Base-by-base conservation (phyloP, 1,139 yeast genomes). In the Debaryomycetaceae sp. region DNA sequence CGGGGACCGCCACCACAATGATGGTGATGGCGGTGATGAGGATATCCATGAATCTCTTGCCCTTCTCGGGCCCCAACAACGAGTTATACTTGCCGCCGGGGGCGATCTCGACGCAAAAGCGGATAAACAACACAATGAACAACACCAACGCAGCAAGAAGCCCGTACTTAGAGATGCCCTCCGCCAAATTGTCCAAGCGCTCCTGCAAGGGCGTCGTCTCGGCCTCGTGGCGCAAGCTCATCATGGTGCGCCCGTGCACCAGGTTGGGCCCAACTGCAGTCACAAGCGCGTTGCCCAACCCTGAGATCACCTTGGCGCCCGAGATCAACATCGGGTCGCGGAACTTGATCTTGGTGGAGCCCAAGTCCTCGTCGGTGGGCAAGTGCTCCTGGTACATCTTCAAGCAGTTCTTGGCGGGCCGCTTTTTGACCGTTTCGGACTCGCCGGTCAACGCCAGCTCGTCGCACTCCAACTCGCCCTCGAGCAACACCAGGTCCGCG, bases 1-100 rank as follows among this genome's bases (percentile, higher is more conserved):
- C 99, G 2, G 99, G 99, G 12, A 91, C 95, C 1, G 98, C 99
- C 32, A 91, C 98, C 13, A 91, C 98, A 25, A 91, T 78, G 45
- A 91, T 76, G 1, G 98, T 88, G 39, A 91, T 83, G 2, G 97
- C 82, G 21, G 94, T 85, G 48, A 91, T 93, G 43, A 93, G 68
- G 37, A 91, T 84, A 48, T 84, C 82, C 62, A 91, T 68, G 48
- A 89, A 88, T 43, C 71, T 72, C 39, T 84, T 78, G 44, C 96
- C 96, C 62, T 88, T 89, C 48, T 80, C 76, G 5, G 96, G 74
- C 3, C 86, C 61, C 0, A 75, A 56, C 9, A 69, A 37, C 30
- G 56, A 49, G 37, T 71, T 53, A 38, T 65, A 66, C 23, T 45
- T 51, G 8, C 76, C 75, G 16, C 67, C 68, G 4, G 75, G 66